A percentile compares a stretch with the other conserved stretches of the same genome.
Conservation (phyloP, 768 basidiomycete genomes). For the Candolleomyces eurysporus region DNA sequence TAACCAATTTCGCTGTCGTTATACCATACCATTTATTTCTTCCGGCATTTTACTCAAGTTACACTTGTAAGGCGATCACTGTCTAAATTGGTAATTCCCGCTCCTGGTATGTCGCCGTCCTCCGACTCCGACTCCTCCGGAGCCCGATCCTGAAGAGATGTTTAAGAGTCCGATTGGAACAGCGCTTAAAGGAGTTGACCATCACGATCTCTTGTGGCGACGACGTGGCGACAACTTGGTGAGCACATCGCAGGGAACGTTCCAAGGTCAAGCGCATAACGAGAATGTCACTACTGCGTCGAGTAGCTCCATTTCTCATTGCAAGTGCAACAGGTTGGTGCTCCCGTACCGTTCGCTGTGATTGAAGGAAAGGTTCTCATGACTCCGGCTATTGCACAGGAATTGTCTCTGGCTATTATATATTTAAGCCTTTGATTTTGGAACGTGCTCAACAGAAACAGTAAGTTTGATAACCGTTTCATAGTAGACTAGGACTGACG, state of each 20-base stretch:
- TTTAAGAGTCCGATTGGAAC: conserved; percentile 10
- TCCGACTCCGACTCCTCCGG: not conserved
- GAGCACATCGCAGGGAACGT: not conserved
- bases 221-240: not conserved
- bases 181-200: not conserved
- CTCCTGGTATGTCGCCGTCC: conserved; percentile 6
- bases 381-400: conserved; percentile 34
- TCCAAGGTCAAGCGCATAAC: not conserved
- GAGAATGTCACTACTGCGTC: conserved; percentile 18
- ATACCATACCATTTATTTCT: not conserved
- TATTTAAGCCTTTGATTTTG: conserved; percentile 54
- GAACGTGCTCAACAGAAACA: conserved; percentile 16
- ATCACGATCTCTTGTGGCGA: not conserved
- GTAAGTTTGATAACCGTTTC: conserved; percentile 15
- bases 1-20: not conserved
- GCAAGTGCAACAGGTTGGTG: conserved; percentile 56
- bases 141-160: not conserved
- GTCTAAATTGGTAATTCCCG: conserved; percentile 9
- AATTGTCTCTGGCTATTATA: conserved; percentile 60
- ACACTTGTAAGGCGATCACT: not conserved
- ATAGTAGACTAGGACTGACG: conserved; percentile 8
- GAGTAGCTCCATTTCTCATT: conserved; percentile 49
- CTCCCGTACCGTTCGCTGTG: not conserved
- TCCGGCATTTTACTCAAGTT: not conserved
- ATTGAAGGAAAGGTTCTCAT: not conserved